A percentile compares a stretch with the other conserved stretches of the same genome.
Evolutionary conservation across 164 flowering plant species (phyloP).

Genomic region (Saururus chinensis): DNA sequence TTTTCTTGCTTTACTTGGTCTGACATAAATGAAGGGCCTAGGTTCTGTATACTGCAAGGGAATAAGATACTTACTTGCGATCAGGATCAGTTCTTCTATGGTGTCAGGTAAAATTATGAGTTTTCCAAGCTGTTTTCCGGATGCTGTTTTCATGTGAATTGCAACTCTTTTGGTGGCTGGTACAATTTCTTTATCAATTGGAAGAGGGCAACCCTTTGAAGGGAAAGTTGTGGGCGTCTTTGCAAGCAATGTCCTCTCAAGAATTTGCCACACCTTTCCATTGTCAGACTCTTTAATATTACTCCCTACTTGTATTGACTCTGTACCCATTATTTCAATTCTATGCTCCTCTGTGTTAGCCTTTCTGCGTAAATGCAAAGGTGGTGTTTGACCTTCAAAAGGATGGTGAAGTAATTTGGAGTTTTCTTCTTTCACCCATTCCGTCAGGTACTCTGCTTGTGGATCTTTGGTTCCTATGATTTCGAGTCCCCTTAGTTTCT

Average conservation of each 20-base stretch:
- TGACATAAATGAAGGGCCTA: constrained; percentile 8
- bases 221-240: constrained; percentile 6
- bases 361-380: constrained; percentile 3
- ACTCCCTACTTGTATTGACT: constrained; percentile 6
- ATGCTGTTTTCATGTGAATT: constrained; percentile 37
- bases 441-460: neutral
- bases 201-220: constrained; percentile 14
- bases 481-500: neutral
- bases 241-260: constrained; percentile 7
- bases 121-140: constrained; percentile 35
- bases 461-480: neutral
- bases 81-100: constrained; percentile 53
- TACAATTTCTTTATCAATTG: constrained; percentile 8
- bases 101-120: constrained; percentile 72
- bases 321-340: constrained; percentile 22
- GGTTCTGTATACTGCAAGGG: constrained; percentile 10
- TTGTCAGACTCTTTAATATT: constrained; percentile 8
- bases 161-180: constrained; percentile 53
- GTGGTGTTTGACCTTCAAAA: neutral
- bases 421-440: too few species aligned
- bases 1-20: neutral
- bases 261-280: constrained; percentile 1
- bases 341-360: constrained; percentile 24
- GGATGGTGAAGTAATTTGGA: neutral
- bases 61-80: constrained; percentile 53